These are phyloP conservation scores for Tricholoma furcatifolium DNA, from an alignment of 768 basidiomycete species.

Conservation along the genomic window DNA sequence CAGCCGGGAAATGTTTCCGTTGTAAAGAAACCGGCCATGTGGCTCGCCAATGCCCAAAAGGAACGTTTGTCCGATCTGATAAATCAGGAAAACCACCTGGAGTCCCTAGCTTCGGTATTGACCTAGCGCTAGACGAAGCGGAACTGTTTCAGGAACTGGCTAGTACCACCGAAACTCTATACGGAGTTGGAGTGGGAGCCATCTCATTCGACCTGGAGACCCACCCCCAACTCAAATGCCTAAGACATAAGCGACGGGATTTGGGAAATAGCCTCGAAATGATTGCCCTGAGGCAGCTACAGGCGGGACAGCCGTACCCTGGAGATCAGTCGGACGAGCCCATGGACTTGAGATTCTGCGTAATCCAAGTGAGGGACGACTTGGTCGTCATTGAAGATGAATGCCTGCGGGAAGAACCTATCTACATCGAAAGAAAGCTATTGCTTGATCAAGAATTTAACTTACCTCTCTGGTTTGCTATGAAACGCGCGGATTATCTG, in stretches of 20 bases:
- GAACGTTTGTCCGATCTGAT: background rate
- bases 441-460: slow-evolving; percentile 3
- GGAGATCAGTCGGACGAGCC: background rate
- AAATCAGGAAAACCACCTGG: background rate
- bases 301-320: background rate
- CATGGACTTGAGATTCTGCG: background rate
- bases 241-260: background rate
- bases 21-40: slow-evolving; percentile 4
- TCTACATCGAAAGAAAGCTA: background rate
- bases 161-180: background rate
- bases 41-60: background rate
- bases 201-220: background rate
- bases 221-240: too few relatives aligned
- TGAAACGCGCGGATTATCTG: background rate
- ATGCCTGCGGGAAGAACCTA: background rate
- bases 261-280: background rate
- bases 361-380: background rate
- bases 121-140: background rate
- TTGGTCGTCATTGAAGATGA: background rate
- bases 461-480: slow-evolving; percentile 2
- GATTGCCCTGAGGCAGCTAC: background rate
- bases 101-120: background rate
- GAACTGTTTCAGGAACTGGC: background rate
- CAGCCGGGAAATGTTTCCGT: slow-evolving; percentile 4
- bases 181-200: background rate